Conservation (phyloP, 345 rosid species). For the Eucalyptus albens region DNA sequence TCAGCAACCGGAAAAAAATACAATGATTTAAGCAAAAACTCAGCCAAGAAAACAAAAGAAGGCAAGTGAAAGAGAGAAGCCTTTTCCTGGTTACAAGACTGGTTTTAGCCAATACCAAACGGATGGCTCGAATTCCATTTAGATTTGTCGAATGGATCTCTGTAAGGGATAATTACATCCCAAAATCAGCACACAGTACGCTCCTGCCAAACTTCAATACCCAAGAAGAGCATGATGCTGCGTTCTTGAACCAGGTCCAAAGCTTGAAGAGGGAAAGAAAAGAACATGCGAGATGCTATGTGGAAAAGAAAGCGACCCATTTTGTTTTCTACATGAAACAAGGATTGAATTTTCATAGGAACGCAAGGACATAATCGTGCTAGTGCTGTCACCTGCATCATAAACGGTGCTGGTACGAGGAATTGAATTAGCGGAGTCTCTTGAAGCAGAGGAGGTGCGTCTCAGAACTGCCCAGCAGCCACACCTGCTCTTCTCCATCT, state of each 20-base stretch:
- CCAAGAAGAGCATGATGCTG: background rate
- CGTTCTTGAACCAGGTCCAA: background rate
- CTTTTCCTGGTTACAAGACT: background rate
- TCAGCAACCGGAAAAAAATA: background rate
- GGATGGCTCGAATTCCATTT: background rate
- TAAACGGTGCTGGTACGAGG: conserved; percentile 74
- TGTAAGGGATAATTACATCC: background rate
- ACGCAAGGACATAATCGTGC: background rate
- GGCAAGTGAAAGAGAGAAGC: background rate
- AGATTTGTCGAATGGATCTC: background rate
- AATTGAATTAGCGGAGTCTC: conserved; percentile 40
- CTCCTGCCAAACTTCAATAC: background rate
- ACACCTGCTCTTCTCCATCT: conserved; percentile 21
- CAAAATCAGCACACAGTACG: background rate
- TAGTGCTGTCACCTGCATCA: conserved; percentile 40
- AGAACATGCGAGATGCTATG: background rate
- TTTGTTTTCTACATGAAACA: background rate
- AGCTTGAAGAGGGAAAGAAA: background rate
- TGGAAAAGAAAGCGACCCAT: background rate
- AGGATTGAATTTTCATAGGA: background rate
- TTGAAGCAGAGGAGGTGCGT: conserved; percentile 43
- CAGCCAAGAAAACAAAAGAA: background rate
- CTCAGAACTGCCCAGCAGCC: conserved; percentile 60
- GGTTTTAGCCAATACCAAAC: background rate
- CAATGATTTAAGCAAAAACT: background rate